Evolutionary conservation across 225 moss, liverwort and hornwort species (phyloP).

Genomic region (Pseudoscleropodium purum): DNA sequence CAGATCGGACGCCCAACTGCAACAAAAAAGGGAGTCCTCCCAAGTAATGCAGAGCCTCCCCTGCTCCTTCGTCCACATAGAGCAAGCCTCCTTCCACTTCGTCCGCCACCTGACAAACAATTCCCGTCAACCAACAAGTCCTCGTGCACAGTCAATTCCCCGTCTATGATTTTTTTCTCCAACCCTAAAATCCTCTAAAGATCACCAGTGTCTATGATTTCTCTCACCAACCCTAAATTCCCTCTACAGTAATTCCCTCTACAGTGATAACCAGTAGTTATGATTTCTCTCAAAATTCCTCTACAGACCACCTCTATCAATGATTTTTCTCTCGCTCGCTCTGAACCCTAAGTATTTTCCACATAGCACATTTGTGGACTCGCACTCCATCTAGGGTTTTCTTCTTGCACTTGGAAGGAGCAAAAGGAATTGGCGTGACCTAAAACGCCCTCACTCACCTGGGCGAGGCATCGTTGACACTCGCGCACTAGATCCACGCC

Average conservation of each 20-base stretch:
- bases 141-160: not conserved
- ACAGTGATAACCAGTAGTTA: not conserved
- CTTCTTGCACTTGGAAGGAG: not conserved
- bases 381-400: not conserved
- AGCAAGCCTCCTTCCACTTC: slow-evolving; percentile 74
- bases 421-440: not conserved
- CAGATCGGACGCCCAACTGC: slow-evolving; percentile 65
- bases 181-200: not conserved
- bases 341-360: not conserved
- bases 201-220: not conserved
- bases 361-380: too few species aligned
- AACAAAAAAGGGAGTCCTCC: slow-evolving; percentile 80
- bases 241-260: not conserved
- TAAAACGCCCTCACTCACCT: slow-evolving; percentile 19
- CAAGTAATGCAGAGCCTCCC: slow-evolving; percentile 77
- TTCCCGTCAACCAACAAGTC: not conserved
- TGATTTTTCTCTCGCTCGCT: not conserved
- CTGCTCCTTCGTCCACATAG: slow-evolving; percentile 87
- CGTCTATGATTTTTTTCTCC: not conserved
- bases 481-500: slow-evolving; percentile 72
- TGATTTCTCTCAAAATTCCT: not conserved
- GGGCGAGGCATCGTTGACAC: slow-evolving; percentile 63
- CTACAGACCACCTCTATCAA: not conserved
- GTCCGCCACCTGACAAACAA: slow-evolving; percentile 59
- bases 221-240: not conserved